Base-by-base conservation (phyloP, 805 yeast genomes). In the Myxozyma geophila region DNA sequence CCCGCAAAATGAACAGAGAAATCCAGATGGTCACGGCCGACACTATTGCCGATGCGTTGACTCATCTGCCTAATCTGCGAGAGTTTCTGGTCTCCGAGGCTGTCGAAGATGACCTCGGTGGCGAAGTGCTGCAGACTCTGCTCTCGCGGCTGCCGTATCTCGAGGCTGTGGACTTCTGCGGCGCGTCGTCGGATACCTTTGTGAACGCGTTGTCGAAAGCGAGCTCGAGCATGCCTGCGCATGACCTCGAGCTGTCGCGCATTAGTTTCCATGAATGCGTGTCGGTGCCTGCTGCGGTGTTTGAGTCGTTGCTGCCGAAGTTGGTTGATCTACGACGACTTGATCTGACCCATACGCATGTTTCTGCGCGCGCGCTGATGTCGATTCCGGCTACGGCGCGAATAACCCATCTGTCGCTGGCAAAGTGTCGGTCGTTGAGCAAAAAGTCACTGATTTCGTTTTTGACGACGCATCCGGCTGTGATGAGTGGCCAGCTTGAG, bases 201-300 rank as follows among this genome's bases (percentile, higher is more conserved):
- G 84, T 85, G 12, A 70, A 78, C 13, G 87, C 89, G 28, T 87
- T 90, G 70, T 77, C 80, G 17, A 71, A 28, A 28, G 28, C 28
- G 28, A 77, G 23, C 70, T 75, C 19, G 57, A 52, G 36, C 56
- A 70, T n/a, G 67, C 70, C 62, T 67, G 70, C 60, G 58, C n/a
- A 69, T 59, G 28, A 73, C 62, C 58, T 68, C 35, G 70, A 70
- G 41, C 69, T 77, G 67, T 71, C 82, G 70, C 79, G 83, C 63
- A 70, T 92, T 10, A 90, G 96, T 0, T 84, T 92, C 72, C 96
- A 92, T 76, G 97, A 91, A 72, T 92, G 98, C 74, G 87, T 95
- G 1, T 90, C 89, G 67, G 78, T 92, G 44, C 82, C 90, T 3
- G 75, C 83, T 6, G 80, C 79, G n/a, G 81, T 82, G 0, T 83